Conservation (phyloP, 345 rosid species). For the Euclidium syriacum region DNA sequence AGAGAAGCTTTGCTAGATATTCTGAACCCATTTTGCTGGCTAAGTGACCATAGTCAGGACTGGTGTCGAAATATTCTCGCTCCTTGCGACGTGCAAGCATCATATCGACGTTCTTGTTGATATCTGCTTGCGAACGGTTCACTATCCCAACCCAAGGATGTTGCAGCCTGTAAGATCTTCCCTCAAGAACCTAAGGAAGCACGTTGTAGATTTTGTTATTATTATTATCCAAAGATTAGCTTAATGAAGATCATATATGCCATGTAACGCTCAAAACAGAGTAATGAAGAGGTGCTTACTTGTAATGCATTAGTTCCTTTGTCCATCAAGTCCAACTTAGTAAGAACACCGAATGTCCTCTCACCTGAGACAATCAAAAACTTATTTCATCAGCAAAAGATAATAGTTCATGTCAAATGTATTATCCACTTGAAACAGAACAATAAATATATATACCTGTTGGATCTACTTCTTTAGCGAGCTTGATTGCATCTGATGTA, state of each 20-base stretch:
- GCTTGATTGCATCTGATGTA: constrained; percentile 93
- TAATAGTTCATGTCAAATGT: background rate
- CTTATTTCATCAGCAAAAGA: background rate
- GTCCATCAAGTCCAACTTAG: constrained; percentile 97
- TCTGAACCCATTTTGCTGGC: constrained; percentile 94
- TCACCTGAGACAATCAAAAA: constrained; percentile 47
- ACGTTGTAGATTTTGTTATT: background rate
- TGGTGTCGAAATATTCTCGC: constrained; percentile 81
- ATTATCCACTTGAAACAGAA: background rate
- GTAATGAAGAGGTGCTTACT: constrained; percentile 37
- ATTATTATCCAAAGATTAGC: background rate
- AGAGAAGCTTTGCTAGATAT: constrained; percentile 91
- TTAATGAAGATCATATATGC: background rate
- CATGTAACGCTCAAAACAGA: background rate
- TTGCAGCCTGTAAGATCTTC: constrained; percentile 81
- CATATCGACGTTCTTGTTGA: constrained; percentile 87
- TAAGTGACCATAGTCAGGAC: constrained; percentile 91
- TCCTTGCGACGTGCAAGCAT: constrained; percentile 83
- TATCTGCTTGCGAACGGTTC: constrained; percentile 98
- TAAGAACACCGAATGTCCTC: constrained; percentile 94
- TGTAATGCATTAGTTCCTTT: constrained; percentile 94
- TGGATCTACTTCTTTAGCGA: constrained; percentile 88
- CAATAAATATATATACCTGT: constrained; percentile 41
- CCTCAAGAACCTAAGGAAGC: constrained; percentile 71
- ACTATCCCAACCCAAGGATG: constrained; percentile 99